Evolutionary conservation across 371 early-diverging fungal genomes (phyloP).

Genomic region (Mucor saturninus): DNA sequence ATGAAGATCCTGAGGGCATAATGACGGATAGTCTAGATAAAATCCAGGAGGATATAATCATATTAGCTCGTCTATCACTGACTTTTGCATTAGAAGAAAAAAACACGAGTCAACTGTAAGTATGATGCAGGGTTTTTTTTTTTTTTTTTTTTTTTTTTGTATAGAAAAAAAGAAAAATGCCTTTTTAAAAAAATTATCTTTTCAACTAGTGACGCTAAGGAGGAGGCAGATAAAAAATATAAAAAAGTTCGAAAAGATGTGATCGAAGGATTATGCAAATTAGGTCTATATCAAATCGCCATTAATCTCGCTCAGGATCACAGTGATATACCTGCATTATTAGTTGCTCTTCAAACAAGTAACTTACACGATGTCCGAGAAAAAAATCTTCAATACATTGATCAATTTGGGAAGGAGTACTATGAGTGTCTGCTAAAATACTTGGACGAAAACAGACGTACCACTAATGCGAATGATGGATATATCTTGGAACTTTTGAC

Average conservation of each 20-base stretch:
- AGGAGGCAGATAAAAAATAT: background rate
- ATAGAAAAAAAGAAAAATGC: no score
- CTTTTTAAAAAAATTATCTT: no score
- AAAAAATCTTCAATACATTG: background rate
- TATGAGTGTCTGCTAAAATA: constrained; percentile 1
- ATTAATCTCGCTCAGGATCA: constrained; percentile 15
- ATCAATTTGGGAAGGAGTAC: constrained; percentile 9
- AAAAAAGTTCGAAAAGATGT: background rate
- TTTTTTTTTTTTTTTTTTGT: background rate
- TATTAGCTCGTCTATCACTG: background rate
- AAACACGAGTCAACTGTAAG: background rate
- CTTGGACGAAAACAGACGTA: background rate
- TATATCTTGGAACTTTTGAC: background rate
- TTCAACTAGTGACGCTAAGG: background rate
- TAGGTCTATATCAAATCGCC: background rate
- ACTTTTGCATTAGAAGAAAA: background rate
- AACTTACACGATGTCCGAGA: background rate
- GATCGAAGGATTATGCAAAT: constrained; percentile 3
- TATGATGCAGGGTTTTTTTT: background rate
- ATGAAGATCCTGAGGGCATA: background rate
- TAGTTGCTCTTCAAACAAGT: background rate
- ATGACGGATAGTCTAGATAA: background rate
- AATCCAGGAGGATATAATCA: background rate
- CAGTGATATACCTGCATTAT: background rate
- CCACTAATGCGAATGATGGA: background rate